phyloP scores from a whole-genome alignment of 306 rosid genomes.

The Arachis hypogaea region DNA sequence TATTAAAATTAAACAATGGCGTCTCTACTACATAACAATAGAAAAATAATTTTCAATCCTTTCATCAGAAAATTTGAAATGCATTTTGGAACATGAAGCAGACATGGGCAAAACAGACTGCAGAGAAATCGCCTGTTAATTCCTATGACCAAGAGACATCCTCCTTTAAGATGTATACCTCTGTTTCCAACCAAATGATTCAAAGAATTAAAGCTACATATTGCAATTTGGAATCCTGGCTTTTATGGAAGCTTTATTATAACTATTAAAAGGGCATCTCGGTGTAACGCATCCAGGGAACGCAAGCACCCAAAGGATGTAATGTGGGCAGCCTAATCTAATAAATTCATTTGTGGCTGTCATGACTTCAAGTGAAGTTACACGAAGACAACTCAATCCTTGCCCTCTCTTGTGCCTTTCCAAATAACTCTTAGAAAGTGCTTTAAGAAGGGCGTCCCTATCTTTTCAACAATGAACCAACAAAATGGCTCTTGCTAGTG shows the following conservation, averaged over 20 bases:
- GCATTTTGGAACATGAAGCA: neutral
- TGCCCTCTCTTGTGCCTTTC: neutral
- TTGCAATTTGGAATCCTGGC: neutral
- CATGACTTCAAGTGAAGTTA: too few species aligned
- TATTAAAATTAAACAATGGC: neutral
- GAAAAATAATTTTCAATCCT: neutral
- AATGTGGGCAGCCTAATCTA: too few species aligned
- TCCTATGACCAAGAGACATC: neutral
- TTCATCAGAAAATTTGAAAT: slow-evolving; percentile 16
- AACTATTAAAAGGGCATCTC: neutral
- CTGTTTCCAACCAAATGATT: neutral
- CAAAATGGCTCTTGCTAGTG: neutral
- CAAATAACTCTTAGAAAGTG: neutral
- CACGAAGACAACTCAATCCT: too few species aligned
- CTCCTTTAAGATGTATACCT: neutral
- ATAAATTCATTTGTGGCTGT: too few species aligned
- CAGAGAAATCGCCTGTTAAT: neutral
- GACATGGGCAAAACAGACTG: neutral
- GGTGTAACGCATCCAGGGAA: too few species aligned
- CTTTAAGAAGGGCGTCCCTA: neutral
- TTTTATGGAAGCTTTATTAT: neutral
- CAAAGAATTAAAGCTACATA: slow-evolving; percentile 3
- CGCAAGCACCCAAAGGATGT: too few species aligned
- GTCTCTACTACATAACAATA: neutral
- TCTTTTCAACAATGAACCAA: neutral